A percentile compares a stretch with the other conserved stretches of the same genome.
Conservation (phyloP, 208 protist species). For the Crithidia acanthocephali region DNA sequence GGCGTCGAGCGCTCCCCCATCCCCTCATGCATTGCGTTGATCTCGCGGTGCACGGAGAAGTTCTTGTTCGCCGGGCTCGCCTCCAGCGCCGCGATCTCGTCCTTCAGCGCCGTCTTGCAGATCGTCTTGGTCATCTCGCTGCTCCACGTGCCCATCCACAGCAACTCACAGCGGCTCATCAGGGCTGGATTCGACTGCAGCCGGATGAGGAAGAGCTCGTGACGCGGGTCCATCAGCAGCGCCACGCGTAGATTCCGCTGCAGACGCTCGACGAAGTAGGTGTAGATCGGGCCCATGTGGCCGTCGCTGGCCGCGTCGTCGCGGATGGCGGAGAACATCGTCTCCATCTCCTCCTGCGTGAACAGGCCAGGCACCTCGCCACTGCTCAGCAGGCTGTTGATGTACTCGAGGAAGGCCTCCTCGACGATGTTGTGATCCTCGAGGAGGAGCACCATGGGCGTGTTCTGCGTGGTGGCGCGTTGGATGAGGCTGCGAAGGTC, state of each 20-base stretch:
- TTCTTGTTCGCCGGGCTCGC: constrained; percentile 66
- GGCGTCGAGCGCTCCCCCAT: constrained; percentile 72
- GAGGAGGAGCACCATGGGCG: constrained; percentile 95
- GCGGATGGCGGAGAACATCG: constrained; percentile 90
- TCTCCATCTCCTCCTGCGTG: constrained; percentile 96
- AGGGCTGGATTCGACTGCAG: constrained; percentile 96
- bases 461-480: constrained; percentile 76
- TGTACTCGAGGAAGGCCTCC: constrained; percentile 96
- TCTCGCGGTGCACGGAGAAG: constrained; percentile 84
- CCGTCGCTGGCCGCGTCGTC: constrained; percentile 89
- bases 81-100: constrained; percentile 75
- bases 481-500: constrained; percentile 87
- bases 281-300: constrained; percentile 79
- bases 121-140: constrained; percentile 82
- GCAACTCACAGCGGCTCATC: constrained; percentile 92
- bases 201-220: constrained; percentile 87
- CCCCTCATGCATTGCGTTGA: constrained; percentile 86
- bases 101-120: constrained; percentile 79
- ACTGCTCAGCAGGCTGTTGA: constrained; percentile 94
- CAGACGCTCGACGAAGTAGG: constrained; percentile 90
- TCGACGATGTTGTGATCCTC: constrained; percentile 98
- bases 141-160: constrained; percentile 96
- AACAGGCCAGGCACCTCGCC: constrained; percentile 97
- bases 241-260: constrained; percentile 94
- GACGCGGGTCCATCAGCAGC: constrained; percentile 93